Base-by-base conservation (phyloP, 192 early-diverging fungal species). In the Obelidium mucronatum region DNA sequence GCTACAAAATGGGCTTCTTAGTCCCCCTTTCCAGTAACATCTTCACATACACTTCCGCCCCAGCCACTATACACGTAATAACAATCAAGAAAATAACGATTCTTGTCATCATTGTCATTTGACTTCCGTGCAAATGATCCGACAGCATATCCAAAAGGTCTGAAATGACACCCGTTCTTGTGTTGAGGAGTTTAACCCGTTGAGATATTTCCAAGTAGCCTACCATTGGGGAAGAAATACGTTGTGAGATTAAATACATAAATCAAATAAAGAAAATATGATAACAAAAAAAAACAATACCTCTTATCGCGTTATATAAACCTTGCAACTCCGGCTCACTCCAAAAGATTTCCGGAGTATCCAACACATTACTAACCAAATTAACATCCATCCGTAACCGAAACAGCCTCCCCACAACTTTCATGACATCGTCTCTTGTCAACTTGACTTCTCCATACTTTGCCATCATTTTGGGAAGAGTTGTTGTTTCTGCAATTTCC, bases 1-100 rank as follows among this genome's bases (percentile, higher is more conserved):
- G n/a, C n/a, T n/a, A n/a, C n/a, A n/a, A n/a, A n/a, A n/a, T n/a
- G n/a, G n/a, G n/a, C n/a, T n/a, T n/a, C n/a, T n/a, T n/a, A n/a
- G n/a, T n/a, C n/a, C n/a, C n/a, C 67, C 48, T 69, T 54, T 73
- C 71, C 71, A 73, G 73, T 61, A 86, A 62, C 13, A 82, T 56
- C 68, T 87, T 87, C 33, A 87, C 86, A 72, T 73, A 78, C 19
- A 87, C 86, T 66, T 87, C 86, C 4, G 51, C 79, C 2, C 63
- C 42, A 24, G 83, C 86, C 35, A 83, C 79, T 17, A 83, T 78
- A n/a, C 78, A 84, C 22, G 86, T 84, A 37, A 82, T 58, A 11
- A 82, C 93, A 84, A 98, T 98, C 44, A 98, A 86, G 56, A 94
- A 90, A 76, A 98, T 98, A 1, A 98, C 94, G 67, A 98, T 98